Conservation (phyloP, 345 rosid genomes). For the Abelmoschus esculentus region DNA sequence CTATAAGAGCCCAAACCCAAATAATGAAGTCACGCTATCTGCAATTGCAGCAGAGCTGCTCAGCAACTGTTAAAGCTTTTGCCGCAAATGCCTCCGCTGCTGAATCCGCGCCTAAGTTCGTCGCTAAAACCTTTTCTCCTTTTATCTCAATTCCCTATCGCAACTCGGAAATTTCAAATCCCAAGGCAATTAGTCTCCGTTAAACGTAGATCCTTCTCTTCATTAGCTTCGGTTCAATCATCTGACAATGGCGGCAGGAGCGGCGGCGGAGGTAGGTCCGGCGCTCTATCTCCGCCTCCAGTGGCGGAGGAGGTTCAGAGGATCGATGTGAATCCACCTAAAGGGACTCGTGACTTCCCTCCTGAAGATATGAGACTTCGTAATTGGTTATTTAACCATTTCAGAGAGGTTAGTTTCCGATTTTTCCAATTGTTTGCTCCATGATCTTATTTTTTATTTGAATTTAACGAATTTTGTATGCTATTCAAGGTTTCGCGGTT, state of each 20-base stretch:
- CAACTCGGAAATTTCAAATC: constrained; percentile 6
- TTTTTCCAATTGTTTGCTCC: neutral
- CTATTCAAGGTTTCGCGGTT: too few species aligned
- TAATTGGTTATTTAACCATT: constrained; percentile 80
- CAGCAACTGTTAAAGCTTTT: neutral
- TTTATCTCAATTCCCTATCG: constrained; percentile 12
- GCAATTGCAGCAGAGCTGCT: neutral
- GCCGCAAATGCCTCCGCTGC: constrained; percentile 30
- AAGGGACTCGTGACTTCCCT: constrained; percentile 89
- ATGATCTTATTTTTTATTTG: too few species aligned
- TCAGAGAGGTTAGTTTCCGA: constrained; percentile 51
- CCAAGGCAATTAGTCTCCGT: constrained; percentile 13
- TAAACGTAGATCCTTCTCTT: constrained; percentile 24
- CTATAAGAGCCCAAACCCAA: neutral
- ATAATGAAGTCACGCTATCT: neutral
- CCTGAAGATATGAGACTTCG: constrained; percentile 94
- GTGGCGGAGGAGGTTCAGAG: constrained; percentile 38
- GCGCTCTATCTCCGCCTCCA: constrained; percentile 42
- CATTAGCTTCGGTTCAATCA: constrained; percentile 25
- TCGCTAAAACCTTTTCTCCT: constrained; percentile 31
- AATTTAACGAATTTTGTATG: too few species aligned
- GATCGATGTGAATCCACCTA: constrained; percentile 85
- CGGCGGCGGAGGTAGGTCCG: constrained; percentile 52
- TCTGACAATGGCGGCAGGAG: constrained; percentile 23
- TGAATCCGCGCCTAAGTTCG: constrained; percentile 23